Base-by-base conservation (phyloP, 257 asterid genomes). In the Nyctanthes arbortristis region DNA sequence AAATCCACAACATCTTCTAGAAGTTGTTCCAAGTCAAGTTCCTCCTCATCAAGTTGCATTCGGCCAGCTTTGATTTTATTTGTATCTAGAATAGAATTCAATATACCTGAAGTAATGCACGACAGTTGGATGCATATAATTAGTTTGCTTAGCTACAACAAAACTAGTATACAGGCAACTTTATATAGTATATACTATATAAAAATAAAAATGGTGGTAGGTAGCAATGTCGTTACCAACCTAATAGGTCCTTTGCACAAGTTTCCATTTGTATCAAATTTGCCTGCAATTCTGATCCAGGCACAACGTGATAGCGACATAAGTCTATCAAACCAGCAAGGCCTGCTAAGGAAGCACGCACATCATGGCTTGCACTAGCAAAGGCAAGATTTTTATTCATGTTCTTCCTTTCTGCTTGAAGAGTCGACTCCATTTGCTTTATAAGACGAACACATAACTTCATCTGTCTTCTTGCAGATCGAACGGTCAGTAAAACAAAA, bases 291-390 rank as follows among this genome's bases (percentile, higher is more conserved):
- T 82, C 80, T 4, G 86, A 81, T 35, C 56, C 30, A 4, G 70
- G 76, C 10, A 75, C 77, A 45, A 75, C 80, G 29, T 77, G 79
- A 5, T 35, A 12, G 0, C 79, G 81, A 37, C 82, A 80, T 10
- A 83, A 33, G 45, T 86, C 86, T 12, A 87, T 78, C 8, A 88
- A 74, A 55, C 96, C 88, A 3, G 55, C 69, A 12, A 89, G 80
- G 56, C 86, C 96, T 9, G 94, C 92, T 47, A 88, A 74, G 24
- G 87, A 73, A 30, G 87, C 89, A 14, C 96, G 93, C 2, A 92
- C 77, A 67, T 92, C 96, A 18, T 92, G 97, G 82, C 89, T 87
- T n/a, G 96, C 96, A 3, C 80, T 84, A 1, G 89, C 92, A 49
- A 86, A 87, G 28, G 94, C 96, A 25, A 78, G 81, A 59, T 80